These are phyloP conservation scores for Penicillium canariense DNA, from an alignment of 495 filamentous ascomycete genomes.

Conservation along the genomic window DNA sequence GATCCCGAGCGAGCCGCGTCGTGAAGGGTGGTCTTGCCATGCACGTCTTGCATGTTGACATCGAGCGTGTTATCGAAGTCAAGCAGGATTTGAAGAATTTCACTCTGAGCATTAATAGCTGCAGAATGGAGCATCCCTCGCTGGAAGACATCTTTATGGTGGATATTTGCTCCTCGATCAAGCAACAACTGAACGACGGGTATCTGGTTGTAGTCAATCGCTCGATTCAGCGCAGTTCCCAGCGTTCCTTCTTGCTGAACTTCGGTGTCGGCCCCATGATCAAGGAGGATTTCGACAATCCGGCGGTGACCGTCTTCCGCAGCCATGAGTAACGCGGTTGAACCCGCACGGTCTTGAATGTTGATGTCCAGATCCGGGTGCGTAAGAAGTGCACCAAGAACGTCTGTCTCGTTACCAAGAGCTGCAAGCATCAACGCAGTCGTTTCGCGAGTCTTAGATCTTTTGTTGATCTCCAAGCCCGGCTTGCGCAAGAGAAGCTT, in stretches of 20 bases:
- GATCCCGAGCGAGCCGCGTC: conserved; percentile 2
- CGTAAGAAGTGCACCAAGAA: not conserved
- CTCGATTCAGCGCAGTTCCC: conserved; percentile 3
- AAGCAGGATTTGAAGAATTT: not conserved
- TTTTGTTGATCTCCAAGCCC: conserved; percentile 1
- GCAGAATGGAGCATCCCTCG: conserved; percentile 5
- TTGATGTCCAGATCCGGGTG: conserved; percentile 4
- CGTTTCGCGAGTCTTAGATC: not conserved
- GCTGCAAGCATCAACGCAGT: conserved; percentile 1
- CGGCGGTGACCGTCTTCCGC: conserved; percentile 14
- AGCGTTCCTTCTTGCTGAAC: not conserved
- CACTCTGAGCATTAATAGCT: not conserved
- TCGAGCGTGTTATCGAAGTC: not conserved
- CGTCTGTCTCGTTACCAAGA: not conserved
- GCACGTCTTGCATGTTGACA: conserved; percentile 4
- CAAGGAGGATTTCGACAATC: conserved; percentile 16
- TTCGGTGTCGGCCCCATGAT: conserved; percentile 7
- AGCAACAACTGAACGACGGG: conserved; percentile 3
- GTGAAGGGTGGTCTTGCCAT: conserved; percentile 4
- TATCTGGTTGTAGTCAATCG: conserved; percentile 2
- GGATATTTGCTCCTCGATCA: conserved; percentile 1
- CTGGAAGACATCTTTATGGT: conserved; percentile 5
- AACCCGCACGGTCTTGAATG: conserved; percentile 1
- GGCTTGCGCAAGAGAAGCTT: not conserved
- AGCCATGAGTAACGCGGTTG: conserved; percentile 1